These are phyloP conservation scores for Cercospora zeae-maydis DNA, from an alignment of 2,329 filamentous ascomycete genomes.

Conservation along the genomic window DNA sequence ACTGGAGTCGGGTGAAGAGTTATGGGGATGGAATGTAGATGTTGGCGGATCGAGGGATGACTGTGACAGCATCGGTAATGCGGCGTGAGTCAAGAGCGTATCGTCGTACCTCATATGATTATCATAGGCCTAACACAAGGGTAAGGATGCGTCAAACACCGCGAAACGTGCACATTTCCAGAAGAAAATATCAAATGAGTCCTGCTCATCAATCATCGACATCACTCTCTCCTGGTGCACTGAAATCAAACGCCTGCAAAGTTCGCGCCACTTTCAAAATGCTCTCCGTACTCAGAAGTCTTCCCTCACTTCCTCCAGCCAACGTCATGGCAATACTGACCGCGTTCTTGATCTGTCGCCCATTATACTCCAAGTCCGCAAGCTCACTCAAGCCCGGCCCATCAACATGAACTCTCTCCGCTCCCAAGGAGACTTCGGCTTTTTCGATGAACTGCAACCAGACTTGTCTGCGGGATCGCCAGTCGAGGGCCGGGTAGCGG, in stretches of 20 bases:
- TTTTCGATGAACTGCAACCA: conserved; percentile 9
- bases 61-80: not conserved
- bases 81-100: not conserved
- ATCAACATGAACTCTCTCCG: not conserved
- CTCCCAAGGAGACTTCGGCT: not conserved
- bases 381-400: not conserved
- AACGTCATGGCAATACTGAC: conserved; percentile 9
- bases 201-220: not conserved
- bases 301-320: not conserved
- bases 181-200: not conserved
- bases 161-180: too few species aligned
- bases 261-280: conserved; percentile 5
- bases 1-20: conserved; percentile 60
- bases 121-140: too few species aligned
- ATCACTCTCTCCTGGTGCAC: not conserved
- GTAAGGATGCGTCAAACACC: too few species aligned
- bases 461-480: not conserved
- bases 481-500: conserved; percentile 64
- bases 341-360: conserved; percentile 16
- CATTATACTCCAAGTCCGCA: conserved; percentile 7
- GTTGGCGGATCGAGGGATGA: not conserved
- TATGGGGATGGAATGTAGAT: conserved; percentile 34
- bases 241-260: conserved; percentile 7
- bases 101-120: not conserved
- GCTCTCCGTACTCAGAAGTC: not conserved